A percentile compares a stretch with the other conserved stretches of the same genome.
These are phyloP conservation scores for Claviceps sp. DNA, from an alignment of 2,329 filamentous ascomycete species.

Conservation along the genomic window DNA sequence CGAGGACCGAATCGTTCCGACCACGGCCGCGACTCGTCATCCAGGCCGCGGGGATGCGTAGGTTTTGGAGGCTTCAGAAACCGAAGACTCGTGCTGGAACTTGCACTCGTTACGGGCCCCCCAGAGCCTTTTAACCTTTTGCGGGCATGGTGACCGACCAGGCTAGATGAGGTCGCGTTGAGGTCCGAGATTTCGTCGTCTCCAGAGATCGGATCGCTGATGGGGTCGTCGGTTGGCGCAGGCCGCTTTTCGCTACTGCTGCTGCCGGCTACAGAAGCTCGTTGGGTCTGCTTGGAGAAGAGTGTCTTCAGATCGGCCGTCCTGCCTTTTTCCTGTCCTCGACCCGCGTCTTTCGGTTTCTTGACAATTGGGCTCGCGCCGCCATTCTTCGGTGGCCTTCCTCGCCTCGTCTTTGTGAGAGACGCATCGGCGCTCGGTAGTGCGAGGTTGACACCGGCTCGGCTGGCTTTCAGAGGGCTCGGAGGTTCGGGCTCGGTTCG, in stretches of 20 bases:
- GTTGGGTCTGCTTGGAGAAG: conserved; percentile 49
- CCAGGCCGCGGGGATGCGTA: conserved; percentile 12
- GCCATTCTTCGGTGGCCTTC: conserved; percentile 12
- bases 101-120: conserved; percentile 11
- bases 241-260: conserved; percentile 14
- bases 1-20: conserved; percentile 68
- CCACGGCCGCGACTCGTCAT: conserved; percentile 63
- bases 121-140: conserved; percentile 34
- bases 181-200: conserved; percentile 42
- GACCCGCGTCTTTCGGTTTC: conserved; percentile 26
- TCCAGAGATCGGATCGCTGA: conserved; percentile 46
- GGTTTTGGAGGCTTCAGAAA: conserved; percentile 34
- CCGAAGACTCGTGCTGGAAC: conserved; percentile 30
- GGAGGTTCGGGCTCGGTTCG: conserved; percentile 24
- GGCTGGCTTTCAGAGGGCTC: conserved; percentile 25
- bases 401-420: conserved; percentile 11
- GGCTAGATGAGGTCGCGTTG: conserved; percentile 36
- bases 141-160: conserved; percentile 41
- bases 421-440: conserved; percentile 7
- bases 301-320: conserved; percentile 44
- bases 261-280: conserved; percentile 23
- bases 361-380: conserved; percentile 21
- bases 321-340: conserved; percentile 35
- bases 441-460: conserved; percentile 2
- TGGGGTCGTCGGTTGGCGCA: conserved; percentile 32